Percentiles rank a stretch among this genome's conserved stretches.
Conservation (phyloP, 2,329 filamentous ascomycete species). For the Stagonosporopsis tanaceti region DNA sequence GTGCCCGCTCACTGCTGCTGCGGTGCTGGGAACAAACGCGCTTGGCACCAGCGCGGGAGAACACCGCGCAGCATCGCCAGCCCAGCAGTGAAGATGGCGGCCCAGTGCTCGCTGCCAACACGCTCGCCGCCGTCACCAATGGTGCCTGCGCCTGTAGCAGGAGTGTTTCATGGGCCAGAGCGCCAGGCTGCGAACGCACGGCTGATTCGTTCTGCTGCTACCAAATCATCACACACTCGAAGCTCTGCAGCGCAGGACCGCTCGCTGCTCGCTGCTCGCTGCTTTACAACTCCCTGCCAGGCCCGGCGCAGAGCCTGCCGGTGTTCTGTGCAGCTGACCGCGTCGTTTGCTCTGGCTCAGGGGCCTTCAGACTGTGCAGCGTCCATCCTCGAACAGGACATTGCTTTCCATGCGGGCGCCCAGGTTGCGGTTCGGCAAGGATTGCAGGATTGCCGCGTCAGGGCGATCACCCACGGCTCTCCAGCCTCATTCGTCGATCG, state of each 20-base stretch:
- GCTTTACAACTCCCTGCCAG: not conserved
- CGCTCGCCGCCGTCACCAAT: slow-evolving; percentile 7
- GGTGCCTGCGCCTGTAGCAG: slow-evolving; percentile 37
- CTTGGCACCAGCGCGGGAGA: slow-evolving; percentile 17
- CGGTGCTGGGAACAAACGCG: slow-evolving; percentile 20
- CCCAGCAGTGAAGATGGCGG: not conserved
- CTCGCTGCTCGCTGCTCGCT: slow-evolving; percentile 1
- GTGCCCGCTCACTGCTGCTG: not conserved
- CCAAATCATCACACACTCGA: slow-evolving; percentile 48
- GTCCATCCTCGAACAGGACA: slow-evolving; percentile 38
- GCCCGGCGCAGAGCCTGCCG: slow-evolving; percentile 5
- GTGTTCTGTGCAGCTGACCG: slow-evolving; percentile 8
- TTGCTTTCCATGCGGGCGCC: slow-evolving; percentile 43
- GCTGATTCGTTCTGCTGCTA: slow-evolving; percentile 33
- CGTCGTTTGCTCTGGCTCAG: slow-evolving; percentile 28
- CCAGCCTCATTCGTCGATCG: slow-evolving; percentile 50
- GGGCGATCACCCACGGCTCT: slow-evolving; percentile 38
- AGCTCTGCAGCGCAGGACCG: slow-evolving; percentile 27
- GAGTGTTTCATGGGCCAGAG: slow-evolving; percentile 45
- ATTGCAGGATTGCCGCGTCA: slow-evolving; percentile 31
- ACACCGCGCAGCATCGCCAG: slow-evolving; percentile 1
- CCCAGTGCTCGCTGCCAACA: slow-evolving; percentile 3
- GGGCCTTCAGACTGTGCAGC: slow-evolving; percentile 31
- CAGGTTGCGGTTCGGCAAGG: slow-evolving; percentile 30
- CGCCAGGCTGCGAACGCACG: slow-evolving; percentile 26